Base-by-base conservation (phyloP, 176 grass and related monocot genomes). In the Dactylis glomerata region DNA sequence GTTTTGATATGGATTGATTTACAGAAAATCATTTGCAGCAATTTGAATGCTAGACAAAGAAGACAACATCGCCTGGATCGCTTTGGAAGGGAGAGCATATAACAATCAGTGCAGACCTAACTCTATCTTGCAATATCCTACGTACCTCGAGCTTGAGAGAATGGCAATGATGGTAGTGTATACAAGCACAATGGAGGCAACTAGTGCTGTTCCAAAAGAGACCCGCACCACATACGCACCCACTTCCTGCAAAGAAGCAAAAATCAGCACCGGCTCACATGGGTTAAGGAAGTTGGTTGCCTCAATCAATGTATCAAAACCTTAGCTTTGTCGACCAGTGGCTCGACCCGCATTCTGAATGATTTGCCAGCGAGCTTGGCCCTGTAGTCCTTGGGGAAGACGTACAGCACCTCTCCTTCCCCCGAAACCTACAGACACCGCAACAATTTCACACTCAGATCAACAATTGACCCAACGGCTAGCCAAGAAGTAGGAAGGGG, bases 151-250 rank as follows among this genome's bases (percentile, higher is more conserved):
- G 72, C 93, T 94, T 52, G 96, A 87, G 84, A 88, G 72, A 78
- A 98, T 86, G 49, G 85, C 89, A 89, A 98, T 96, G 55, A 98
- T 96, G 65, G 96, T 96, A 82, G 93, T 95, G 81, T 98, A 98
- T 33, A 98, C 93, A 54, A 98, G 83, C 46, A 98, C 83, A 83
- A 98, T 98, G 50, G 96, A 98, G 19, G 93, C 91, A 84, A 98
- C 83, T 61, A 98, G 96, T 9, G 93, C 96, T 1, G 96, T 98
- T 34, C 96, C 96, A 38, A 98, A 98, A 26, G 93, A 98, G 42
- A 96, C 93, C 68, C 96, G 89, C 68, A 95, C 84, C 83, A 94
- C 74, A 93, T 98, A 98, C 37, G 87, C 91, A 79, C 88, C 86
- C 74, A 80, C 74, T 74, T 86, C 89, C 96, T 98, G 86, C 63